phyloP scores from a whole-genome alignment of 176 grass and related monocot genomes.

The Lolium rigidum region DNA sequence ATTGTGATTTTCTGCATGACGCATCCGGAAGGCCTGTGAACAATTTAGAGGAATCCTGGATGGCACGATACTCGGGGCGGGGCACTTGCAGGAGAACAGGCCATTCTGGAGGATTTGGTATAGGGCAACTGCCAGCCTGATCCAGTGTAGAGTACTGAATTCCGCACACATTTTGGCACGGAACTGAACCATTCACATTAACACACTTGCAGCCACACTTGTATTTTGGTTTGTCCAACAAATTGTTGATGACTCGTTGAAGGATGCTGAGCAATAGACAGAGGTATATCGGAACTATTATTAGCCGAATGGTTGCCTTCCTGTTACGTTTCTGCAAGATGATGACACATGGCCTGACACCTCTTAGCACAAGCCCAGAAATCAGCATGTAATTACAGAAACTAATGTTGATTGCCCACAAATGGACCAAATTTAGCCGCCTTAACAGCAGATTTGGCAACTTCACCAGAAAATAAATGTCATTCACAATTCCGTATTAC shows the following conservation, averaged over 20 bases:
- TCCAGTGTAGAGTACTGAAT: conserved; percentile 54
- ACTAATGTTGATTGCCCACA: neutral
- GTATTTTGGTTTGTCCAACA: conserved; percentile 40
- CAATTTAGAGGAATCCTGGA: conserved; percentile 32
- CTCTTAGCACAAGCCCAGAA: conserved; percentile 25
- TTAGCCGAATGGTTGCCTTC: conserved; percentile 56
- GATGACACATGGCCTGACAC: conserved; percentile 3
- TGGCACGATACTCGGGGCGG: conserved; percentile 42
- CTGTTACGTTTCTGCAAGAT: conserved; percentile 67
- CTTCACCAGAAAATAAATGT: neutral
- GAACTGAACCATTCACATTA: conserved; percentile 36
- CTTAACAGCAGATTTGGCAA: neutral
- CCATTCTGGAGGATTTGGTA: conserved; percentile 61
- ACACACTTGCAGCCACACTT: conserved; percentile 59
- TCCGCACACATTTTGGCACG: conserved; percentile 60
- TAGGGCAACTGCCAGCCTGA: conserved; percentile 46
- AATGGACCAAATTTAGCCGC: neutral
- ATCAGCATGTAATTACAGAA: neutral
- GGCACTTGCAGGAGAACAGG: conserved; percentile 66
- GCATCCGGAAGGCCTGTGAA: conserved; percentile 46
- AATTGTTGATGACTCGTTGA: conserved; percentile 49
- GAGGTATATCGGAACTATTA: conserved; percentile 63
- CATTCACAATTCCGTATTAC: neutral
- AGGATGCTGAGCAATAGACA: conserved; percentile 56
- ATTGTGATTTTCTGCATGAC: conserved; percentile 58